phyloP scores from a whole-genome alignment of 148 eudicot genomes.

The Spergularia bocconei region DNA sequence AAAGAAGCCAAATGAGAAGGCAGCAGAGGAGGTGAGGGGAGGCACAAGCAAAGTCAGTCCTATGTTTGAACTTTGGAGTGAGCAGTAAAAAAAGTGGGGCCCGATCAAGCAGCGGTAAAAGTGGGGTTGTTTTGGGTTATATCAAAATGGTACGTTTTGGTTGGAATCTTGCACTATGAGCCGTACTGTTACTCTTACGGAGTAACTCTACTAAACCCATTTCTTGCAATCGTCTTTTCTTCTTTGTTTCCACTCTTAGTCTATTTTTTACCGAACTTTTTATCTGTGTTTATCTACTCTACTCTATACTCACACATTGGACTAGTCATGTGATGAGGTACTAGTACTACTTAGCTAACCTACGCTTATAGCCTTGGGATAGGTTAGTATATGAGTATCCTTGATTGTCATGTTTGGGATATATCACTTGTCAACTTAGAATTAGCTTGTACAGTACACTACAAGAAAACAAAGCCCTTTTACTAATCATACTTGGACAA shows the following conservation, averaged over 20 bases:
- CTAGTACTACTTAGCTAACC: no score
- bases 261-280: neutral
- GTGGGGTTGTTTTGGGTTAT: neutral
- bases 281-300: no score
- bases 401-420: no score
- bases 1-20: conserved; percentile 6
- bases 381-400: no score
- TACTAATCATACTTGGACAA: no score
- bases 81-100: neutral
- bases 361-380: no score
- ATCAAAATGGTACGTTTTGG: neutral
- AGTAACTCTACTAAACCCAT: neutral
- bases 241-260: neutral
- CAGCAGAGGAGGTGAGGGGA: no score
- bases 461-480: no score
- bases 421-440: no score
- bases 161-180: neutral
- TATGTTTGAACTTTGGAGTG: neutral
- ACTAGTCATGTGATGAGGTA: no score
- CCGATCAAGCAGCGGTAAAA: neutral
- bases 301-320: no score
- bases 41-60: neutral
- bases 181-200: neutral
- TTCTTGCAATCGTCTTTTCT: neutral
- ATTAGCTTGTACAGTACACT: no score